phyloP scores from a whole-genome alignment of 1,139 yeast genomes.

The Taphrina wiesneri region DNA sequence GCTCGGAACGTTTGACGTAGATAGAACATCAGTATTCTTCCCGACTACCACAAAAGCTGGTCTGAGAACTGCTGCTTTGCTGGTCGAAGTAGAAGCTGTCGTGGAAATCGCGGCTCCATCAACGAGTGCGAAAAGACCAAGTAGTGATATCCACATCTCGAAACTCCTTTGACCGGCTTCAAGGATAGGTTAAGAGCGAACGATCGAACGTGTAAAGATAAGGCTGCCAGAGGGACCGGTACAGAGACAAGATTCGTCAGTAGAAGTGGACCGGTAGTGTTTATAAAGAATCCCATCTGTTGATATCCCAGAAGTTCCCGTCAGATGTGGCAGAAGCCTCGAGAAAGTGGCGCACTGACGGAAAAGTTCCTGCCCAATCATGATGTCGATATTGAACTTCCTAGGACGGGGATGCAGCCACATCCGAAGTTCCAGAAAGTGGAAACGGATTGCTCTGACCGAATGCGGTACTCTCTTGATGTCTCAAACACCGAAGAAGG shows the following conservation, averaged over 20 bases:
- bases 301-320: background rate
- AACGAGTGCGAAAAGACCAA: background rate
- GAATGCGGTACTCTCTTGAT: background rate
- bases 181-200: too few relatives aligned
- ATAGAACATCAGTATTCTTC: background rate
- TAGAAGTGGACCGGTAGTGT: background rate
- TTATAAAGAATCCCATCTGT: background rate
- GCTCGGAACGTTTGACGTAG: background rate
- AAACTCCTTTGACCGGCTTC: too few relatives aligned
- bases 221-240: too few relatives aligned
- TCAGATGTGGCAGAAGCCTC: background rate
- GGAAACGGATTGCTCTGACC: background rate
- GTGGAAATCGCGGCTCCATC: conserved; percentile 1
- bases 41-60: background rate
- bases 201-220: too few relatives aligned
- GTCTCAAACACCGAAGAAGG: background rate
- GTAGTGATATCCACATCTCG: background rate
- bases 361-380: background rate
- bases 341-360: background rate
- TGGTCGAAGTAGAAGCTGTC: background rate
- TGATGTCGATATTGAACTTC: background rate
- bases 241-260: too few relatives aligned
- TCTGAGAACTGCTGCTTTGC: background rate
- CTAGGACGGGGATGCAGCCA: background rate
- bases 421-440: background rate